Evolutionary conservation across 2,329 filamentous ascomycete species (phyloP).

Genomic region (Neospermospora avenae): DNA sequence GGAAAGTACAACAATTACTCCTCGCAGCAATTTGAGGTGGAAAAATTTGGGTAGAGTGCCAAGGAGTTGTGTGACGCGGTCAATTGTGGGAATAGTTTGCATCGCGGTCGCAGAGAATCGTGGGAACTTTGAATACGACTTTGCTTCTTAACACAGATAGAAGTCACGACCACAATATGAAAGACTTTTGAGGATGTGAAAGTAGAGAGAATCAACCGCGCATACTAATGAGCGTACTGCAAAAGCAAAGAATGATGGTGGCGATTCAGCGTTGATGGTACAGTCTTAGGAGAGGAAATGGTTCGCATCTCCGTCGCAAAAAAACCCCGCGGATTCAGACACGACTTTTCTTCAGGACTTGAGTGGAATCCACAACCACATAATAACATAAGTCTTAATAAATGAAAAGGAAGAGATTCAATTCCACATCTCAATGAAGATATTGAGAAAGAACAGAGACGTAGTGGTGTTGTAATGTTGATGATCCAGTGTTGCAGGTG

Average conservation of each 20-base stretch:
- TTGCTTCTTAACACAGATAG: slow-evolving; percentile 13
- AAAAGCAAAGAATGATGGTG: slow-evolving; percentile 16
- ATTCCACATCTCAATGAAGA: background rate
- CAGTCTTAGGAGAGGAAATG: slow-evolving; percentile 8
- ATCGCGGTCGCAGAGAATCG: slow-evolving; percentile 19
- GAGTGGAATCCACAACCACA: too few species aligned
- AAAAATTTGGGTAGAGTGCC: background rate
- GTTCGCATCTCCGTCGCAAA: too few species aligned
- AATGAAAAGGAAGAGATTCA: background rate
- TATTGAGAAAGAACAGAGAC: slow-evolving; percentile 9
- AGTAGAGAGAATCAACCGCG: slow-evolving; percentile 2
- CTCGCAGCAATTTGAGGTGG: background rate
- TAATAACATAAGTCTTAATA: too few species aligned
- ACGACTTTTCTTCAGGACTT: too few species aligned
- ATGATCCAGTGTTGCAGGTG: slow-evolving; percentile 8
- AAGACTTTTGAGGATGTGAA: slow-evolving; percentile 1
- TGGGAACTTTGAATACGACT: slow-evolving; percentile 13
- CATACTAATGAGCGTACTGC: background rate
- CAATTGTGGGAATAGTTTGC: slow-evolving; percentile 8
- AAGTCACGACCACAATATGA: slow-evolving; percentile 7
- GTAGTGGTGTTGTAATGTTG: slow-evolving; percentile 14
- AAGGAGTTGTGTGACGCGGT: background rate
- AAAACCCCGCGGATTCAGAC: too few species aligned
- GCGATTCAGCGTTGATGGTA: slow-evolving; percentile 8
- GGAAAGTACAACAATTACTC: background rate